A percentile compares a stretch with the other conserved stretches of the same genome.
Evolutionary conservation across 495 filamentous ascomycete genomes (phyloP).

Genomic region (Podospora didyma): DNA sequence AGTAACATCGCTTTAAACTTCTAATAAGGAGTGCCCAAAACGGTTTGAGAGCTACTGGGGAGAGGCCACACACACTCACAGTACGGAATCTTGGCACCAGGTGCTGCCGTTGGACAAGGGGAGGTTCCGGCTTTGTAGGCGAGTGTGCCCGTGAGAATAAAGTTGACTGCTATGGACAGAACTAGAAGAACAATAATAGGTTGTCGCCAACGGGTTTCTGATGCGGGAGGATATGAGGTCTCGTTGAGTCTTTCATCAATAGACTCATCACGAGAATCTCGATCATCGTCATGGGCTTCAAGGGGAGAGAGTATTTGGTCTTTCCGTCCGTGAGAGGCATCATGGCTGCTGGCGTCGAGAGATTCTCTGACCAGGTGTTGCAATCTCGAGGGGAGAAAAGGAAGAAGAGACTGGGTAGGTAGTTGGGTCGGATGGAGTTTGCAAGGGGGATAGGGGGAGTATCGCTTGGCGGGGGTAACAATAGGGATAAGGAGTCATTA

Average conservation of each 20-base stretch:
- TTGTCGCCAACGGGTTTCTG: background rate
- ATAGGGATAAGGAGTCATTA: too few species aligned
- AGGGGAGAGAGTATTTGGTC: background rate
- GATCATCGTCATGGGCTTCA: background rate
- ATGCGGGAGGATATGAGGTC: background rate
- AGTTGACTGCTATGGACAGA: background rate
- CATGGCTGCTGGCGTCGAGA: background rate
- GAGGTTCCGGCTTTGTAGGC: background rate
- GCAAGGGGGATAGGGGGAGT: background rate
- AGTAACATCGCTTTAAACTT: background rate
- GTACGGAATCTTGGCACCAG: background rate
- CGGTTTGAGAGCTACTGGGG: background rate
- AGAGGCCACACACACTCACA: background rate
- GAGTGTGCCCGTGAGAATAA: background rate
- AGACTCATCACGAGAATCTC: background rate
- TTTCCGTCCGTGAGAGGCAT: background rate
- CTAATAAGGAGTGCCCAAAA: too few species aligned
- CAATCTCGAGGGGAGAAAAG: background rate
- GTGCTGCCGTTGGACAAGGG: background rate
- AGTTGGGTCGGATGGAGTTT: background rate
- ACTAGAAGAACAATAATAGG: background rate
- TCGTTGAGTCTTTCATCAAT: background rate
- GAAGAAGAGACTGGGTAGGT: background rate
- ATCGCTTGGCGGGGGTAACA: too few species aligned
- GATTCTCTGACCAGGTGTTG: background rate